Base-by-base conservation (phyloP, 2,329 filamentous ascomycete species). In the Ceratocystis destructans region DNA sequence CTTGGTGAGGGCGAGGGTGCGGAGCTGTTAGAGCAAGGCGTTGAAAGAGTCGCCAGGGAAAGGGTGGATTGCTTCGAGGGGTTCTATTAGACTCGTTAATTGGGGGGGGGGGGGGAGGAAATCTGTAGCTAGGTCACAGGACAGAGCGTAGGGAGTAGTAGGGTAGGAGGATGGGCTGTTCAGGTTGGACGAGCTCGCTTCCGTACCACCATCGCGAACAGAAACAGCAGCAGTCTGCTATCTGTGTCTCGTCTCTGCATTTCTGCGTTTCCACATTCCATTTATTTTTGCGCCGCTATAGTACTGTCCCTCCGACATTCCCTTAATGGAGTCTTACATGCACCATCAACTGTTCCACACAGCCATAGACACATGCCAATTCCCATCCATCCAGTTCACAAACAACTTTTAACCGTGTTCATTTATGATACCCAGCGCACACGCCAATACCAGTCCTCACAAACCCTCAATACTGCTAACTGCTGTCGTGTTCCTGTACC, bases 1-100 rank as follows among this genome's bases (percentile, higher is more conserved):
- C 72, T 78, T 1, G 76, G 77, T 0, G 65, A 67, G 10, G 77
- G 76, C 0, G 75, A 77, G 1, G 75, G 74, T 17, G 69, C 69
- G 3, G 50, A 67, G 64, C 67, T 70, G 15, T 71, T 78, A 20
- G 66, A 71, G 37, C 73, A 78, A 50, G 78, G 77, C 6, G 72
- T 80, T 41, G 71, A 71, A 2, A 69, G 72, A 20, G 77, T 77
- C 41, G 76, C 70, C 25, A 70, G 73, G 69, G 71, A 73, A 28
- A 75, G 70, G 64, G 71, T 74, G 28, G 70, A 75, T 62, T 72
- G 71, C 0, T 75, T 74, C 50, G 70, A 71, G 31, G 72, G 72
- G 1, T 70, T 70, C 20, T 72, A 72, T 46, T 72, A 59, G 28
- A 17, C 8, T n/a, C n/a, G 48, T 53, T 5, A 0, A 10, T 1